Conservation (phyloP, 1,284 basidiomycete genomes). For the Tilletia horrida region DNA sequence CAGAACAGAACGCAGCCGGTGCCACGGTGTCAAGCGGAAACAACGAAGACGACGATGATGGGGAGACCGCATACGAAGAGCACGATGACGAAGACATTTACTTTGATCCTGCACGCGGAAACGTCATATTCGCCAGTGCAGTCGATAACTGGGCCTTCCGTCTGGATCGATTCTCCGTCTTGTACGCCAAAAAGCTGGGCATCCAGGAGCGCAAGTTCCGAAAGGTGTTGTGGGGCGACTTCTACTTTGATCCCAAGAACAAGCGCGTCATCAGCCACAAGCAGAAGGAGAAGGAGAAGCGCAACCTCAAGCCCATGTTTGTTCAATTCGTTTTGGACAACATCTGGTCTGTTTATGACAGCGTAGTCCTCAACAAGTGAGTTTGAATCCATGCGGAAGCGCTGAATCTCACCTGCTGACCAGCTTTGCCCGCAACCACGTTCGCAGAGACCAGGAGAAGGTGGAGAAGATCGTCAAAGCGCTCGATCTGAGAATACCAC, state of each 20-base stretch:
- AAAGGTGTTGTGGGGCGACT: conserved; percentile 93
- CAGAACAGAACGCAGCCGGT: conserved; percentile 38
- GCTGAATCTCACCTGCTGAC: no score
- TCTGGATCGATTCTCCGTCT: conserved; percentile 84
- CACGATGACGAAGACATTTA: conserved; percentile 91
- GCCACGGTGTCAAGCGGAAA: conserved; percentile 65
- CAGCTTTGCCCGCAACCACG: no score
- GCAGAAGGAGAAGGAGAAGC: conserved; percentile 66
- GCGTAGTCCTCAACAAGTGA: conserved; percentile 34
- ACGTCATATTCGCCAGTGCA: conserved; percentile 94
- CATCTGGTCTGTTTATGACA: conserved; percentile 84
- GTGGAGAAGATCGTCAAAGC: conserved; percentile 82
- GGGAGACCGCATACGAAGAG: conserved; percentile 63
- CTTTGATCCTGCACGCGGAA: conserved; percentile 91
- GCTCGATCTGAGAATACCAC: conserved; percentile 76
- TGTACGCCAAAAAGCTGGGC: conserved; percentile 86
- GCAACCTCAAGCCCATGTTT: conserved; percentile 89
- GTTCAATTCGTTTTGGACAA: conserved; percentile 98
- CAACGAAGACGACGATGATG: conserved; percentile 58
- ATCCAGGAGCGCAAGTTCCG: conserved; percentile 84
- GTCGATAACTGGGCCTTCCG: conserved; percentile 98
- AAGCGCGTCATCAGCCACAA: conserved; percentile 89
- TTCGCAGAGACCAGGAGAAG: conserved; percentile 60
- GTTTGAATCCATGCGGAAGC: no score
- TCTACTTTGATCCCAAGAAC: conserved; percentile 92